phyloP scores from a whole-genome alignment of 441 rosid species.

The Lepidium campestre region DNA sequence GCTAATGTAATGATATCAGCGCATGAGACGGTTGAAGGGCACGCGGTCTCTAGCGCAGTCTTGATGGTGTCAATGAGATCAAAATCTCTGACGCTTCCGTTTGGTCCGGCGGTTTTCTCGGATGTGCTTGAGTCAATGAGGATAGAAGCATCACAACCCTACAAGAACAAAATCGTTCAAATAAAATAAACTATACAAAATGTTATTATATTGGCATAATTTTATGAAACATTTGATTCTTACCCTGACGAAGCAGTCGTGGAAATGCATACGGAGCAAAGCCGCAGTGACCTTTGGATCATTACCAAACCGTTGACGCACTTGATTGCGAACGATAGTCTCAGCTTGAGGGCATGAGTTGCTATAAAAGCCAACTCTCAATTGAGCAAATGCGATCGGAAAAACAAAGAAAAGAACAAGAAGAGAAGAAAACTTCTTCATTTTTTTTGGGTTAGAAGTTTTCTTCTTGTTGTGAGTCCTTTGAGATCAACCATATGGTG shows the following conservation, averaged over 20 bases:
- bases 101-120: slow-evolving; percentile 56
- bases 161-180: too few species aligned
- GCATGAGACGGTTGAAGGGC: slow-evolving; percentile 57
- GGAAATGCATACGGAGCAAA: slow-evolving; percentile 28
- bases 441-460: neutral
- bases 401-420: neutral
- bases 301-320: neutral
- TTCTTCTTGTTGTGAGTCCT: neutral
- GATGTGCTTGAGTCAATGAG: slow-evolving; percentile 45
- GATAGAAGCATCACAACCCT: slow-evolving; percentile 76
- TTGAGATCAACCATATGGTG: neutral
- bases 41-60: slow-evolving; percentile 39
- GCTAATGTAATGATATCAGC: slow-evolving; percentile 58
- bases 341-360: slow-evolving; percentile 22
- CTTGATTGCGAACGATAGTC: neutral
- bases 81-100: slow-evolving; percentile 49
- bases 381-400: slow-evolving; percentile 8
- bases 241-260: slow-evolving; percentile 27
- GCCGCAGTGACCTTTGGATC: slow-evolving; percentile 22
- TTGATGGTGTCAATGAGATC: slow-evolving; percentile 57
- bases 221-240: neutral
- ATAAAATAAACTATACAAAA: too few species aligned
- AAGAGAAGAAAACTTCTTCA: neutral
- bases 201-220: too few species aligned
- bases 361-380: slow-evolving; percentile 13